Base-by-base conservation (phyloP, 768 basidiomycete species). In the Sarcodon aspratus region DNA sequence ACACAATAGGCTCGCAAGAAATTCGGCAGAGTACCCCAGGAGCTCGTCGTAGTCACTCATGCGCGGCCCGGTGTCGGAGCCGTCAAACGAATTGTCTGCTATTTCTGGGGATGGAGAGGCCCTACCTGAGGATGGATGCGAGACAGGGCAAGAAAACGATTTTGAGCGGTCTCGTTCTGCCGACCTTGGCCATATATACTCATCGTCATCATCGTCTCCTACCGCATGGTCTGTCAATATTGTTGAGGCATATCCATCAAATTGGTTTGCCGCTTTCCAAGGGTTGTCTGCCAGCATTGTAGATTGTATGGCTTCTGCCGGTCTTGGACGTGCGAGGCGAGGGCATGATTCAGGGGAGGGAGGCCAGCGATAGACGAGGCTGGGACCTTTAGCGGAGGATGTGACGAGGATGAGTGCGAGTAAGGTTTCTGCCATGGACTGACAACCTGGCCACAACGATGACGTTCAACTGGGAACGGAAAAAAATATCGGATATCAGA, bases 311-410 rank as follows among this genome's bases (percentile, higher is more conserved):
- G 2, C 40, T 72, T 33, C 64, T 61, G 33, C 63, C 60, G 50
- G 68, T 59, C 9, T 68, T 66, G 11, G 78, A 45, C 92, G 80
- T 46, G 78, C 75, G 31, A 95, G 75, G 49, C 93, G 74, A 4
- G 80, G 72, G 6, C 79, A 73, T 1, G 78, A 66, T 10, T 66
- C 57, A 11, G 90, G 88, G 11, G 69, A 70, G 11, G 88, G 82
- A 0, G 93, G 93, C 85, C 90, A 95, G 53, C 86, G 74, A 61
- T 82, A 92, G 47, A 90, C 83, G 6, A 92, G 66, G 54, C 71
- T 83, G 9, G 82, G 78, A 27, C 85, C 88, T 58, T 82, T 86
- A 7, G 87, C 81, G 8, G 90, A 92, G 10, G 83, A 82, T 5
- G 88, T 88, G 38, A 91, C 86, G 34, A 96, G 77, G 4, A 94